Evolutionary conservation across 495 filamentous ascomycete genomes (phyloP), one percentile per base, ranked within the genome.

Genomic region (Lophiotrema nucula): DNA sequence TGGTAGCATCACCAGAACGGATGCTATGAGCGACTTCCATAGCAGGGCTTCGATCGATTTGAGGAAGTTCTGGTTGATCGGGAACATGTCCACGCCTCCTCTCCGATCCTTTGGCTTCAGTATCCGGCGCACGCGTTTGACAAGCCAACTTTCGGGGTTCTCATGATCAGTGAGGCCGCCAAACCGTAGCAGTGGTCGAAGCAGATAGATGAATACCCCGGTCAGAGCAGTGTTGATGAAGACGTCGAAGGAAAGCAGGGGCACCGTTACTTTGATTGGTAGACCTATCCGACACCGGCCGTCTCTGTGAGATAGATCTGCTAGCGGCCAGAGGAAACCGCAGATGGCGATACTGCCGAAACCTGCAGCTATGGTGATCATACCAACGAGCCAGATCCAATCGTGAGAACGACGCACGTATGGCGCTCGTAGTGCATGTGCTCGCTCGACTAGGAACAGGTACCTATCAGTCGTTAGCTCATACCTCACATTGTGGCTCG

Each of bases 391-490:
- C 61, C 66, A 73, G 37, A 72, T 49, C 54, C 57, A 58, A 45
- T 73, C 71, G 15, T 54, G 31, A 21, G 45, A 22, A 16, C 71
- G 56, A 0, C 33, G 5, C 8, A 63, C 26, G 12, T 51, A 62
- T 2, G 55, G 53, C 3, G 53, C 56, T 22, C 71, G 67, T 26
- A 73, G 37, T 15, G 60, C 64, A 56, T 75, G 68, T 10, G 66
- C 60, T 22, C 71, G 67, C 39, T 75, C 73, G 15, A 70, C 67
- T 5, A 75, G 64, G 56, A 75, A 73, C 24, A 74, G 41, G 24
- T 74, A 71, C 60, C 57, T 60, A n/a, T n/a, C 3, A 2, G 19
- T 2, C 5, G 3, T 52, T 4, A 38, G 28, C 27, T 23, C 11
- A n/a, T n/a, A n/a, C n/a, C n/a, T n/a, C 12, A 27, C 24, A 38